Evolutionary conservation across 129 eudicot species (phyloP).

Genomic region (Flaveria brownii): DNA sequence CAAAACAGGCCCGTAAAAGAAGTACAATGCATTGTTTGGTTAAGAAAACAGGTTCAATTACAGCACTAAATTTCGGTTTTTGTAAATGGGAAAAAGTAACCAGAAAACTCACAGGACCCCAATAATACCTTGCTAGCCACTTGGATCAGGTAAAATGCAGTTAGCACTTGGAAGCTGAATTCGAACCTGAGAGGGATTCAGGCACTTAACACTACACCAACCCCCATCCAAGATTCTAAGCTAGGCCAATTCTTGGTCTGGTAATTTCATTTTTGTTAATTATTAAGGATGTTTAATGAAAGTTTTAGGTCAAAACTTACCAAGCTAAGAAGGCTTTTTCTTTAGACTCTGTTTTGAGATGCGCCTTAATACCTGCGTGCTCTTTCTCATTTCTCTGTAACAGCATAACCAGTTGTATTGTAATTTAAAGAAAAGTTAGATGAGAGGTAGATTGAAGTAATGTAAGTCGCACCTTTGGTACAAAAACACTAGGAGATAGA

Average conservation of each 20-base stretch:
- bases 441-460: slow-evolving; percentile 8
- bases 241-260: neutral
- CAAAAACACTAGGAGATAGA: slow-evolving; percentile 70
- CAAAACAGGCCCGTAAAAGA: neutral
- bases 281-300: neutral
- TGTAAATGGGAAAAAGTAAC: neutral
- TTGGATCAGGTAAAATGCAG: neutral
- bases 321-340: slow-evolving; percentile 67
- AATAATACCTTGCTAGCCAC: neutral
- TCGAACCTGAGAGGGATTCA: neutral
- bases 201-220: neutral
- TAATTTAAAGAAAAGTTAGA: slow-evolving; percentile 2
- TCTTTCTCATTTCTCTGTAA: slow-evolving; percentile 69
- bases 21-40: neutral
- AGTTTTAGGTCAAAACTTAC: slow-evolving; percentile 27
- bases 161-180: neutral
- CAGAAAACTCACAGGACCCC: neutral
- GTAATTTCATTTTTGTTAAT: neutral
- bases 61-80: neutral
- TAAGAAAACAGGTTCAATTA: neutral
- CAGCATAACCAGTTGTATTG: slow-evolving; percentile 20
- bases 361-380: slow-evolving; percentile 70
- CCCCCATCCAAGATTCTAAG: neutral
- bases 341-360: slow-evolving; percentile 60
- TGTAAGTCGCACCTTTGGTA: slow-evolving; percentile 61